Base-by-base conservation (phyloP, 805 yeast genomes). In the Candida michaelii region DNA sequence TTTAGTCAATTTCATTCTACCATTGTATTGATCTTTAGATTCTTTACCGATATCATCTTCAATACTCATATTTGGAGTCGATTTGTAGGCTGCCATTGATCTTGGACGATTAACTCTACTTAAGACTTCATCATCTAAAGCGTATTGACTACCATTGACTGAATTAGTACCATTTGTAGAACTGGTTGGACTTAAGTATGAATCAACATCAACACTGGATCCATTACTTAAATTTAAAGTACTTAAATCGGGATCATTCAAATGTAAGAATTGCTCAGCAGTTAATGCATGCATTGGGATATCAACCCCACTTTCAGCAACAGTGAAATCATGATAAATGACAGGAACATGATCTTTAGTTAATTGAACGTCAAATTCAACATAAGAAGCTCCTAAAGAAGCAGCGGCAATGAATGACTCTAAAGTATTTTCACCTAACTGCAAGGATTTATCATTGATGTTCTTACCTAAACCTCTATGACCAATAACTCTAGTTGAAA, bases 401-500 rank as follows among this genome's bases (percentile, higher is more conserved):
- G 97, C 96, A 0, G 98, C 98, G 10, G 96, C 95, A 58, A 91
- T 85, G 55, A 91, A 91, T 0, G 96, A 86, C 55, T 91, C 97
- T 15, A 91, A 85, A 0, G 98, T 91, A 60, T 91, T 91, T 56
- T 91, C 98, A 31, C 98, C 98, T 46, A 91, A 73, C 63, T 91
- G 98, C 55, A 91, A 73, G 3, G 96, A 85, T 48, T 79, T 82
- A 32, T 76, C 75, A 44, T 81, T 74, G 39, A 77, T 74, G 64
- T 91, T 91, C 69, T 89, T 90, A 51, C 98, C 98, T 49, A 89
- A 71, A 4, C 98, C 98, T 56, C 98, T 78, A 63, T 91, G 98
- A 1, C 98, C 98, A 64, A 91, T 91, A 18, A 91, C 96, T 46
- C 96, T 74, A 1, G 97, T 87, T 0, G 91, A 78, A 4, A 86